Evolutionary conservation across 78 protist species (phyloP), one percentile per base, ranked within the genome.

Genomic region (Dictyostelium citrinum): DNA sequence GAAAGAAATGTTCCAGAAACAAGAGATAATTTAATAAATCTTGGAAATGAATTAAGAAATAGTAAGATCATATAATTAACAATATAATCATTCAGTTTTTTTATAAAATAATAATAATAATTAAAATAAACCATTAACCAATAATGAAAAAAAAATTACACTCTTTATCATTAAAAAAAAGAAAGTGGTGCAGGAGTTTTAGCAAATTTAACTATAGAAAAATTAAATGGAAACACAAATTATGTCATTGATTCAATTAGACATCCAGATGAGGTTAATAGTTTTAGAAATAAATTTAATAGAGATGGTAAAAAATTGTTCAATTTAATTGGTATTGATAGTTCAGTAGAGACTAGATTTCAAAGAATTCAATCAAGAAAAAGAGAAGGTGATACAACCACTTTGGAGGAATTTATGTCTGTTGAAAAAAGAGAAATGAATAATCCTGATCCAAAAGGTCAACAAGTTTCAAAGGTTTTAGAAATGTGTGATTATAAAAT

Each of bases 361-460:
- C 3, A 76, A 24, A 55, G 93, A 41, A 41, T 51, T 5, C 68
- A 41, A 46, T 67, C 84, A 3, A 35, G 93, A 64, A 82, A 81
- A 14, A 77, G 93, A 78, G 29, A 35, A 9, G 93, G 93, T 41
- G 93, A 88, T 20, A 41, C 24, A 2, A 49, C 41, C 5, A 17
- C 51, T 1, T 68, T 41, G 8, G 86, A 76, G 5, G 49, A 78
- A 43, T 88, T 88, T 35, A 67, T 78, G 29, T 14, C 33, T 22
- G 81, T 78, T 22, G 93, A 88, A 24, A 35, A 78, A 35, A 39
- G n/a, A 41, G 93, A 88, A 46, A 60, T 72, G 46, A 76, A 88
- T 39, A 88, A 88, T 49, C 93, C 93, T 16, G 93, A 88, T 67
- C 93, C 93, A n/a, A 58, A 78, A 22, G 93, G 93, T 22, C 93